Base-by-base conservation (phyloP, 176 grass and related monocot species). In the Chrysopogon serrulatus region DNA sequence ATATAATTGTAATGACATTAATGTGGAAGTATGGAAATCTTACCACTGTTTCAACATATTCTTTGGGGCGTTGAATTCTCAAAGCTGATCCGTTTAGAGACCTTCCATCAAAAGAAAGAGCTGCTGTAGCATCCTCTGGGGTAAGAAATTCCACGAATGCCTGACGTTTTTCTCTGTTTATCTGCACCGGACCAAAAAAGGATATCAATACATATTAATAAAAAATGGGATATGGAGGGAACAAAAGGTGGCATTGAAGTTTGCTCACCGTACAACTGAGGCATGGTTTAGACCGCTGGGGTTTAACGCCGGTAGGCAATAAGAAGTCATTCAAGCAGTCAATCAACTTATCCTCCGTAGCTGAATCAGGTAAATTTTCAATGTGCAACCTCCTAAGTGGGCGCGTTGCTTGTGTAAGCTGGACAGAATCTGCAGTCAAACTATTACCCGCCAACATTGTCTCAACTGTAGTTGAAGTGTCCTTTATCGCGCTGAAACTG, bases 111-210 rank as follows among this genome's bases (percentile, higher is more conserved):
- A 94, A 99, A 83, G 93, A 94, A 85, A 99, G 87, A 83, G 97
- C 91, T 75, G 79, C 78, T 51, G 97, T 99, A 78, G 97, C 93
- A 89, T 96, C 93, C 79, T 96, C 86, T 73, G 93, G 97, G 82
- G 97, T 96, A 84, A 99, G 90, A 92, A 99, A 99, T 90, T 99
- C 97, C 68, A 96, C 87, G 75, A 99, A 73, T 32, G 93, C 97
- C 40, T 99, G 97, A 39, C 53, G 71, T 72, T 94, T 99, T 74
- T 99, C 97, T 86, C 92, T 96, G 81, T 96, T 94, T 91, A 99
- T 92, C 97, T 99, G 87, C 71, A 86, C 59, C 26, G 45, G 77
- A 84, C 40, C 36, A 56, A 82, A n/a, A 74, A 77, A 26, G 17
- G 41, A 65, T 64, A 18, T 65, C n/a, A 64, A 74, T 43, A 74